Conservation (phyloP, 768 basidiomycete species). For the Dendrothele bispora region DNA sequence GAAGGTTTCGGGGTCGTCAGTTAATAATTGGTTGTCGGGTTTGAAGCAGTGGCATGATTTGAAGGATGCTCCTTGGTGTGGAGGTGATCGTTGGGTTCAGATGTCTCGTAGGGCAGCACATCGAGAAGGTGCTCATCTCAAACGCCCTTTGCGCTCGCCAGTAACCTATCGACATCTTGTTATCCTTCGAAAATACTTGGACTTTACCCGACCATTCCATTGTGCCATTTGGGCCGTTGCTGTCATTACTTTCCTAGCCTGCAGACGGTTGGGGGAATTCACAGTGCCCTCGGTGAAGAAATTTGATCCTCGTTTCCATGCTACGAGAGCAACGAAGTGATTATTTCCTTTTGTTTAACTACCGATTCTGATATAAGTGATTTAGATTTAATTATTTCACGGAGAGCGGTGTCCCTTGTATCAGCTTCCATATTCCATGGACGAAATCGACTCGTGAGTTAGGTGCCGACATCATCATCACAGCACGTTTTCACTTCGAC, state of each 20-base stretch:
- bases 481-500: not conserved
- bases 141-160: slow-evolving; percentile 17
- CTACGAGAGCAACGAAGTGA: not conserved
- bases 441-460: slow-evolving; percentile 28
- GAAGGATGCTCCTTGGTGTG: slow-evolving; percentile 29
- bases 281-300: slow-evolving; percentile 1
- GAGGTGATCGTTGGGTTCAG: slow-evolving; percentile 17
- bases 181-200: slow-evolving; percentile 10
- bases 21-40: slow-evolving; percentile 34
- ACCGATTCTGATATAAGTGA: no score
- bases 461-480: slow-evolving; percentile 28
- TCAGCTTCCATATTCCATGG: slow-evolving; percentile 32
- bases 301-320: slow-evolving; percentile 8
- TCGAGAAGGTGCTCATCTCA: slow-evolving; percentile 10
- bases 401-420: slow-evolving; percentile 2
- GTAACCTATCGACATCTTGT: slow-evolving; percentile 30
- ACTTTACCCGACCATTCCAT: slow-evolving; percentile 16
- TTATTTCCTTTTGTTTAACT: slow-evolving; percentile 17
- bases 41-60: slow-evolving; percentile 36
- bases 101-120: slow-evolving; percentile 9
- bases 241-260: slow-evolving; percentile 21
- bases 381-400: no score
- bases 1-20: slow-evolving; percentile 12
- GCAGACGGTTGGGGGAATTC: slow-evolving; percentile 14
- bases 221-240: slow-evolving; percentile 24